Evolutionary conservation across 2,329 filamentous ascomycete genomes (phyloP), one percentile per base, ranked within the genome.

Genomic region (Colletotrichum abscissum): DNA sequence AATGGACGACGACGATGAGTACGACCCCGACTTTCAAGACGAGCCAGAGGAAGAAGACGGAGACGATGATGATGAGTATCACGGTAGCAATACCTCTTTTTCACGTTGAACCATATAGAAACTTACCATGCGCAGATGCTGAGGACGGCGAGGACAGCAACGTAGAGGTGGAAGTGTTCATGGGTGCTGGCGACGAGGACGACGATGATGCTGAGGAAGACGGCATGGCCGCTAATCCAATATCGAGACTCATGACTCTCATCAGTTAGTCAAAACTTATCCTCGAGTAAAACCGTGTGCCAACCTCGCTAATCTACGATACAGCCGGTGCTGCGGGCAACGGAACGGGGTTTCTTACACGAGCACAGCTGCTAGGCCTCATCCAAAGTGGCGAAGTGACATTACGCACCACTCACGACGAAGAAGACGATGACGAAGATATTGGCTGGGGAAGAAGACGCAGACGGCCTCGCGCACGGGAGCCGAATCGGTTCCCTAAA

Each of bases 401-500:
- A 3, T 80, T 80, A 22, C 80, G 81, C 26, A 75, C 82, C 24
- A 70, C 85, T 2, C 81, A 84, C 66, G 81, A 80, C 65, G 79
- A 82, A 22, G 78, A 84, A 12, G 81, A 83, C 2, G 84, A 84
- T 5, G 81, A 82, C 4, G 78, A 80, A 2, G 80, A 80, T 16
- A 55, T 65, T 4, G 82, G 86, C 63, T 84, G 86, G 77, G 83
- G 87, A 54, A 81, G 86, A 42, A 83, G 88, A 59, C 85, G 88
- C 65, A 80, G 82, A 24, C 79, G 79, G 12, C 76, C 75, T 1
- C 78, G 77, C 9, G 7, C n/a, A 16, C 12, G 57, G 24, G 88
- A 91, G 71, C 87, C 87, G 2, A 82, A 91, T 74, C 84, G 90
- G 57, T 95, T 95, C 73, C 94, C 95, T n/a, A 93, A 93, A 77